Evolutionary conservation across 345 rosid genomes (phyloP), one percentile per base, ranked within the genome.

Genomic region (Heritiera fomes): DNA sequence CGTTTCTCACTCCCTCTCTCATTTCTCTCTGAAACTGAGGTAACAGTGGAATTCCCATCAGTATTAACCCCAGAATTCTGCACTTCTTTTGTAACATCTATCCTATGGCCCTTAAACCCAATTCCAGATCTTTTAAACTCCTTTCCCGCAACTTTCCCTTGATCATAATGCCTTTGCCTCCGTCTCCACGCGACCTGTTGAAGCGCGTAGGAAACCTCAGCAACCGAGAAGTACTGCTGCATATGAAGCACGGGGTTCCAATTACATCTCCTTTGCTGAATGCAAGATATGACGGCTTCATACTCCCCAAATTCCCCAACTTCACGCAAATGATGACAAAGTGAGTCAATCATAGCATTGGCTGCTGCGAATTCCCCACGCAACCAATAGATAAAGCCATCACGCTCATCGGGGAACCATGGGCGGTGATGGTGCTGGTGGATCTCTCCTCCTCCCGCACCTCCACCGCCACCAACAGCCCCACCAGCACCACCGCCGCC

Each of bases 311-410:
- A 88, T 41, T 89, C 98, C 4, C 98, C 95, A 3, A 90, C 80
- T 0, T 88, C 78, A 9, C 85, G 75, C 67, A 96, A 75, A 80
- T 96, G 98, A 5, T 90, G 89, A 69, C 94, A 90, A 23, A 96
- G 89, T 7, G 87, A 83, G 80, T 94, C 95, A 53, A 96, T 93
- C 6, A 94, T 94, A 7, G 98, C 94, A 70, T 96, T 96, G 70
- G 99, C 94, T 0, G 99, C 98, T 0, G 98, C 98, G 10, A 96
- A 94, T 82, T 96, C 98, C 63, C 93, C 88, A 12, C 95, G 88
- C 71, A 96, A 76, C 99, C 99, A 96, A 15, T 88, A 85, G 75
- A 94, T 91, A 53, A 94, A 93, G 73, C 85, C 90, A 45, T 96
- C 99, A 17, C 97, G 84, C 86, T 89, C 97, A 63, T 91, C 98